Evolutionary conservation across 768 basidiomycete species (phyloP), one percentile per base, ranked within the genome.

Genomic region (Harrya chromipes): DNA sequence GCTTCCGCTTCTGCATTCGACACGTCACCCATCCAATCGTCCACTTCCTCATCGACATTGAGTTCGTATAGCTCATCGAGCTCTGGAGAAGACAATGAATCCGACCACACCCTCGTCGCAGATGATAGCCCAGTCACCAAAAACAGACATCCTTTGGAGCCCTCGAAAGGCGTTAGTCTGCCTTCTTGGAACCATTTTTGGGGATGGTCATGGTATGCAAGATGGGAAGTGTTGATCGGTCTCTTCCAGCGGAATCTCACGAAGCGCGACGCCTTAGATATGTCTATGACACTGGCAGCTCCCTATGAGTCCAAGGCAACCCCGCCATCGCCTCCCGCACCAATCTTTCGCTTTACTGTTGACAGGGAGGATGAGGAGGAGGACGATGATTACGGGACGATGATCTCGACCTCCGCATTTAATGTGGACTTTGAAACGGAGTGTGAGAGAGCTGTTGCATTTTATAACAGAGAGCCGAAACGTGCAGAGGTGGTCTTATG

Each of bases 51-150:
- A 1, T 62, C 65, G 19, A 55, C 52, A 16, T 24, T 50, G 41
- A 56, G 59, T 27, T 52, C 62, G 19, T 53, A 64, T 42, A 45
- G 47, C 8, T 60, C 58, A 20, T 55, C 49, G 16, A 26, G 31
- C 26, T 49, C 43, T 3, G 54, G 31, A 20, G 53, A 50, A 13
- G 60, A 52, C 42, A 76, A 77, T 50, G 78, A 78, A 56, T 77
- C 79, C n/a, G 82, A 83, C 49, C 57, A 70, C n/a, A 82, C 81
- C 9, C 71, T 82, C 17, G 79, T 82, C 21, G 78, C 76, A 56
- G 77, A 74, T 43, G 76, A 77, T 46, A 50, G 48, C 20, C 47
- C 33, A 1, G n/a, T 57, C 26, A 35, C 33, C 31, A 40, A 44
- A 40, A 58, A 43, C 39, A 50, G 44, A 6, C 14, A 0, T 8